These are phyloP conservation scores for Hygrophorus pudorinus DNA, from an alignment of 768 basidiomycete genomes.

Conservation along the genomic window DNA sequence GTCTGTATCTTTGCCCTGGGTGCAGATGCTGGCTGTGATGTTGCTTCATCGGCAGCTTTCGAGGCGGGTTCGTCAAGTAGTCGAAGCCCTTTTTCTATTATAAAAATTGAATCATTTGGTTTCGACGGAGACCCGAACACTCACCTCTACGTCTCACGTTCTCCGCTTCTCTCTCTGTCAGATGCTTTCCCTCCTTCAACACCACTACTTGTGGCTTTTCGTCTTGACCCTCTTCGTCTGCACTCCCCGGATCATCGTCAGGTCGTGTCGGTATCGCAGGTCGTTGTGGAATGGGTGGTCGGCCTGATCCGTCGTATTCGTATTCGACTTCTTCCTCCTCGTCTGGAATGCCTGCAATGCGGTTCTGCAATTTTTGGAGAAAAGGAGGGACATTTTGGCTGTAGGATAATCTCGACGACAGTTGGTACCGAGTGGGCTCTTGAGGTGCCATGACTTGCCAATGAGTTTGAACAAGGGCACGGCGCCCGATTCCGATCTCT, in stretches of 20 bases:
- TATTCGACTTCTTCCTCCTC: slow-evolving; percentile 41
- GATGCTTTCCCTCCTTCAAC: slow-evolving; percentile 79
- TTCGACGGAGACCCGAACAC: slow-evolving; percentile 9
- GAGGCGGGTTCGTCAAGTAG: slow-evolving; percentile 33
- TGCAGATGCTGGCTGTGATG: slow-evolving; percentile 9
- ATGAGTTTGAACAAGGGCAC: too few relatives aligned
- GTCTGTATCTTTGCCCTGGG: slow-evolving; percentile 14
- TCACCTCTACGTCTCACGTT: slow-evolving; percentile 66
- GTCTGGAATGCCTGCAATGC: too few relatives aligned
- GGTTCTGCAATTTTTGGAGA: slow-evolving; percentile 55
- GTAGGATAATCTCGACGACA: slow-evolving; percentile 64
- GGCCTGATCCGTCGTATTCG: slow-evolving; percentile 57
- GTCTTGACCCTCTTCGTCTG: slow-evolving; percentile 60
- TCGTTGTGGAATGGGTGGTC: slow-evolving; percentile 66
- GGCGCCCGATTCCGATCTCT: slow-evolving; percentile 22
- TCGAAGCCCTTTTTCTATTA: slow-evolving; percentile 51
- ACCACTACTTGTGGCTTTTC: slow-evolving; percentile 89
- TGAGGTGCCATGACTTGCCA: too few relatives aligned
- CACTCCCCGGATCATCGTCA: slow-evolving; percentile 59
- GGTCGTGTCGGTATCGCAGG: slow-evolving; percentile 69
- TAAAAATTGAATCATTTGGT: slow-evolving; percentile 1
- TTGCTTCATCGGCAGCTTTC: slow-evolving; percentile 12
- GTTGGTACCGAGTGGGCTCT: slow-evolving; percentile 62
- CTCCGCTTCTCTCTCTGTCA: slow-evolving; percentile 69
- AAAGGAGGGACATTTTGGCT: slow-evolving; percentile 52